Evolutionary conservation across 768 basidiomycete species (phyloP).

Genomic region (Hericium rajendrae): DNA sequence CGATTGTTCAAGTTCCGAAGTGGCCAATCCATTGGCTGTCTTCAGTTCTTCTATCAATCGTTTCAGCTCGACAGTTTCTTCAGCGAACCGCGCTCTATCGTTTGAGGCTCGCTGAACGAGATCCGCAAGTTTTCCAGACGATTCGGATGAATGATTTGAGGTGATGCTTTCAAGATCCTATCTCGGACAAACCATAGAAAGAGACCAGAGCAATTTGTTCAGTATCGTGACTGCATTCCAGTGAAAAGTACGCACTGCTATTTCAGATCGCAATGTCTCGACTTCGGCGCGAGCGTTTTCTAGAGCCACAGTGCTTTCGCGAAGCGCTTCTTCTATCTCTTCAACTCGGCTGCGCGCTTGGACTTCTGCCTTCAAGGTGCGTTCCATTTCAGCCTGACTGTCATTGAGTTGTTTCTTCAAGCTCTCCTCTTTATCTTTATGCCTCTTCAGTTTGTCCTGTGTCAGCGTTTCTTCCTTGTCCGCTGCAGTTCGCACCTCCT

Average conservation of each 20-base stretch:
- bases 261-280: conserved; percentile 64
- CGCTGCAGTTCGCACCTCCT: conserved; percentile 58
- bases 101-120: conserved; percentile 37
- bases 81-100: conserved; percentile 41
- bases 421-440: conserved; percentile 65
- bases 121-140: conserved; percentile 35
- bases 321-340: conserved; percentile 84
- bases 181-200: background rate
- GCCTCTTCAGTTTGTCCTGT: conserved; percentile 52
- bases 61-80: conserved; percentile 49
- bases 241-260: conserved; percentile 44
- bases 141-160: conserved; percentile 16
- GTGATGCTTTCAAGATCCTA: conserved; percentile 63
- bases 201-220: background rate
- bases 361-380: conserved; percentile 50
- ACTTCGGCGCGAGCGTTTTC: conserved; percentile 89
- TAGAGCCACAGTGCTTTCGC: conserved; percentile 78
- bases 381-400: conserved; percentile 56
- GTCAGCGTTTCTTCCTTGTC: conserved; percentile 65
- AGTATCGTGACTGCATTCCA: too few species aligned
- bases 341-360: conserved; percentile 55
- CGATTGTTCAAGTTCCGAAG: background rate
- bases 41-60: conserved; percentile 29
- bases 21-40: background rate
- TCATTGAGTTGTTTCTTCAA: conserved; percentile 64